Base-by-base conservation (phyloP, 2,329 filamentous ascomycete genomes). In the Ceratocystis variospora region DNA sequence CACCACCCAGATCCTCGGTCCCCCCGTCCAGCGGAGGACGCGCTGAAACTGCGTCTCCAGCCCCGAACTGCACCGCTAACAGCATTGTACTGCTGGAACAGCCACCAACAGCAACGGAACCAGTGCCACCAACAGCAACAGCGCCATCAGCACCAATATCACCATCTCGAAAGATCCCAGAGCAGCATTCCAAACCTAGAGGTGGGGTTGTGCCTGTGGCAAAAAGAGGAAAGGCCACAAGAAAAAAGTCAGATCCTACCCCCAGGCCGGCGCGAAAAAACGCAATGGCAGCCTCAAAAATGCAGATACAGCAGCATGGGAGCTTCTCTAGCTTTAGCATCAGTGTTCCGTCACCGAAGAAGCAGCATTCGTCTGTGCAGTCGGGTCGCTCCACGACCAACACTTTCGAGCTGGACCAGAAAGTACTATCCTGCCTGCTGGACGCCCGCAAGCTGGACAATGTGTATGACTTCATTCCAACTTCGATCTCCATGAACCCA, bases 281-380 rank as follows among this genome's bases (percentile, higher is more conserved):
- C 19, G 8, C 62, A 25, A 15, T 31, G 3, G 33, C 62, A 28
- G 41, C 62, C 12, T 57, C 48, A 3, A 53, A 68, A 15, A 62
- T 61, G 19, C 66, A 64, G 50, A 19, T 68, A 28, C 63, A 66
- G 12, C 37, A 61, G 41, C 61, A 63, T 28, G 55, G 65, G 37
- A 59, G 66, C 19, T 66, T 68, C 55, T 65, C 63, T 10, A 59
- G 45, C 15, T 68, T 68, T 25, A 66, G 57, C 61, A 25, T 68
- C 31, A 65, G 37, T 10, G 33, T 63, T 41, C 48, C 61, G 3
- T 33, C 55, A 6, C 53, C 17, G 2, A 59, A 37, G 28, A 59
- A 59, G 55, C 55, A 37, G 28, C 28, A 25, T 19, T 33, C 55
- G 2, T 5, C 31, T 3, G 28, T 10, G 15, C 55, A 65, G 31